Evolutionary conservation across 164 flowering plant species (phyloP).

Genomic region (Umbilicus rupestris): DNA sequence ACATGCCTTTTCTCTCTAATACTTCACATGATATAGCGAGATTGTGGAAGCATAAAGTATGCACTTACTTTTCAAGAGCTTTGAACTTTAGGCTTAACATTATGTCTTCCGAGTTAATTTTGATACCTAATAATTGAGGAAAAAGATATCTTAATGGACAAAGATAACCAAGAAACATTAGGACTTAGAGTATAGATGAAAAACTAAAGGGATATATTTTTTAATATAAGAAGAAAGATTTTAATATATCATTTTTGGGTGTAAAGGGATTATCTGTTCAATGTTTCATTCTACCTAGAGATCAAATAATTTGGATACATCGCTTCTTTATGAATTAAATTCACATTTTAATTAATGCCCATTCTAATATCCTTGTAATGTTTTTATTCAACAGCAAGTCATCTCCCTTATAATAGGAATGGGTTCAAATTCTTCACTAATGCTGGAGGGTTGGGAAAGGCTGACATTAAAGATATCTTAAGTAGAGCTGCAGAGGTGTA

Average conservation of each 20-base stretch:
- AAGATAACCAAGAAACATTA: too few relatives aligned
- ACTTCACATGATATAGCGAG: neutral
- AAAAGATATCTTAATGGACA: too few relatives aligned
- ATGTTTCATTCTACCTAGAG: neutral
- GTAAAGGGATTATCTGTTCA: neutral
- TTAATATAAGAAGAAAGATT: too few relatives aligned
- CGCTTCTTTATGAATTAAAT: neutral
- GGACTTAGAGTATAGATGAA: too few relatives aligned
- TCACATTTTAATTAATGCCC: neutral
- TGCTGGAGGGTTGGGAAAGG: slow-evolving; percentile 89
- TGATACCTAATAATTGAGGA: neutral
- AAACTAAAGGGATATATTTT: too few relatives aligned
- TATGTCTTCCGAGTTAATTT: neutral
- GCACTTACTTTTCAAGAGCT: neutral
- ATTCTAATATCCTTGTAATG: neutral
- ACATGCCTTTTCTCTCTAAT: neutral
- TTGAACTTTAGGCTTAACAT: neutral
- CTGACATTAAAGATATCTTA: slow-evolving; percentile 84
- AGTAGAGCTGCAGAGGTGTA: slow-evolving; percentile 77
- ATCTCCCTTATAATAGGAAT: slow-evolving; percentile 95
- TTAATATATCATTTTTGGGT: neutral
- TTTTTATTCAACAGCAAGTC: slow-evolving; percentile 67
- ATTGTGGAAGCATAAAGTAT: neutral
- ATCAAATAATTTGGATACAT: too few relatives aligned
- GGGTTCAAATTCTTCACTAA: slow-evolving; percentile 92